phyloP scores from a whole-genome alignment of 352 stramenopile genomes.

The Phytophthora kernoviae region DNA sequence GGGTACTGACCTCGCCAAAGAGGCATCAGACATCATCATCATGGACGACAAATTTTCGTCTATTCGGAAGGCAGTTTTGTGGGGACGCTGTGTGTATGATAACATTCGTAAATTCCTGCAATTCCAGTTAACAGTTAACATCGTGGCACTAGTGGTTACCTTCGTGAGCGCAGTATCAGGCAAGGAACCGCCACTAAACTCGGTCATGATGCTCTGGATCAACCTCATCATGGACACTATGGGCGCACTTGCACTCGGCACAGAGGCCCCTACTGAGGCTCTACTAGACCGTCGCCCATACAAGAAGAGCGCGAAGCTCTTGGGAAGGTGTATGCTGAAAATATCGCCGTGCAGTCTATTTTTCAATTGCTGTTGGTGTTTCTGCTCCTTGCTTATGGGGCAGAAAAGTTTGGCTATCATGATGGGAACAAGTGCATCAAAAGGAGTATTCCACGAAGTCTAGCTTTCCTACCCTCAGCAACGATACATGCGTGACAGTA shows the following conservation, averaged over 20 bases:
- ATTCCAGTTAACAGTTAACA: conserved; percentile 87
- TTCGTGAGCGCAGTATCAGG: conserved; percentile 85
- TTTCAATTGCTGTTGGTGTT: conserved; percentile 90
- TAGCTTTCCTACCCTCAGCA: conserved; percentile 41
- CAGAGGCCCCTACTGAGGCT: conserved; percentile 66
- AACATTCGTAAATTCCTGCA: conserved; percentile 88
- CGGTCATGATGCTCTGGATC: conserved; percentile 91
- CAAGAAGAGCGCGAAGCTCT: conserved; percentile 63
- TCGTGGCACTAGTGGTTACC: conserved; percentile 78
- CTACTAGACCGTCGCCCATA: conserved; percentile 72
- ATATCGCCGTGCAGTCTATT: conserved; percentile 67
- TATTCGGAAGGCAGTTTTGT: conserved; percentile 79
- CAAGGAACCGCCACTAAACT: conserved; percentile 81
- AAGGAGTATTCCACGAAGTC: conserved; percentile 54
- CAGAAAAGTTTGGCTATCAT: conserved; percentile 59
- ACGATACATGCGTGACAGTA: conserved; percentile 50
- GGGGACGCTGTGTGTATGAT: conserved; percentile 84
- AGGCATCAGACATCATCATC: conserved; percentile 88
- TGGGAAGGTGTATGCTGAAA: conserved; percentile 78
- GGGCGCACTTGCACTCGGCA: conserved; percentile 73
- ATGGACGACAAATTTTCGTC: conserved; percentile 89
- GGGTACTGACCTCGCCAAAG: conserved; percentile 80
- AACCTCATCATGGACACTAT: conserved; percentile 90
- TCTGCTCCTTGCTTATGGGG: conserved; percentile 67
- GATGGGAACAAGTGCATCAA: conserved; percentile 62